Evolutionary conservation across 805 yeast species (phyloP), one percentile per base, ranked within the genome.

Genomic region (Yamadazyma insecticola): DNA sequence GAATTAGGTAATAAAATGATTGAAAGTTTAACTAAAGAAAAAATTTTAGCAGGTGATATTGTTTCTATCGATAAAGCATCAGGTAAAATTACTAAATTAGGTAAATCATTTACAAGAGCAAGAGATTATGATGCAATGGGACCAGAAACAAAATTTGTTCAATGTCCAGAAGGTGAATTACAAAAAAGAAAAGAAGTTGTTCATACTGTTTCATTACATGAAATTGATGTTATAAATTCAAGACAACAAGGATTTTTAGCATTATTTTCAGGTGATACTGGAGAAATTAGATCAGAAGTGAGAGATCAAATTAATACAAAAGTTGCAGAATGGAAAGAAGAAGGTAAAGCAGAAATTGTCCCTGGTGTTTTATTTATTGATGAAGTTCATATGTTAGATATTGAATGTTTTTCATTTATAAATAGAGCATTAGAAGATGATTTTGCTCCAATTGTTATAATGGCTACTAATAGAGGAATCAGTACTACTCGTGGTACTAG

Each of bases 81-180:
- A 30, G 99, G 98, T 33, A 85, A 90, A 43, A 86, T 92, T 49
- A 80, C 92, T 34, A 87, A 90, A 59, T 75, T 92, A 43, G 99
- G 99, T 39, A 79, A 96, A 60, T 89, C 97, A 0, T 94, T 87
- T 60, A 81, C 97, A 5, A 77, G 97, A 47, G 94, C 97, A 5
- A 76, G 98, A 48, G 98, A 92, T 60, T 92, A 92, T 59, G 99
- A 92, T 63, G 96, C 97, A 26, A 87, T 88, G 95, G 95, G 96
- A 13, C 96, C 97, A 32, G 97, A 94, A 43, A 89, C 96, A 29
- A 89, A 88, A 60, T 92, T 92, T 57, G 96, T 92, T 36, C 97
- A 92, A 61, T 83, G 96, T 55, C 99, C 99, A 23, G 97, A 92
- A 57, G 99, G 99, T 35, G 99, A 92, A 67, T 76, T 92, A 52